Percentiles rank a stretch among this genome's conserved stretches.
Conservation (phyloP, 805 yeast genomes). For the Cyberlindnera euphorbiiphila region DNA sequence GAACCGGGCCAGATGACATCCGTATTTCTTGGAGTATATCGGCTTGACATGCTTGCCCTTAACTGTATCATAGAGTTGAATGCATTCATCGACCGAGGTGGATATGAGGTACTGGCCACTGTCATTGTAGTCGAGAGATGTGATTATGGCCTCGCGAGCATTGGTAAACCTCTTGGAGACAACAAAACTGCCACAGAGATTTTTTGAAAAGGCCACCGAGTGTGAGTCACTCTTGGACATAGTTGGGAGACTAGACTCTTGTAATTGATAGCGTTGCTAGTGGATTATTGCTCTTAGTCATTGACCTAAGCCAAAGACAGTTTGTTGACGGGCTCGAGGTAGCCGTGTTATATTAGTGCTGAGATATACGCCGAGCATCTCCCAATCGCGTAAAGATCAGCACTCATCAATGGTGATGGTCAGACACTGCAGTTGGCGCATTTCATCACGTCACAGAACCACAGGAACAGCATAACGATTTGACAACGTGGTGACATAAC, state of each 20-base stretch:
- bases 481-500: too few species aligned
- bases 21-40: conserved; percentile 83
- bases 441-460: too few species aligned
- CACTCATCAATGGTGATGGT: not conserved
- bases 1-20: conserved; percentile 82
- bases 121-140: conserved; percentile 79
- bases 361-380: not conserved
- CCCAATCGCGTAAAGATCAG: conserved; percentile 1
- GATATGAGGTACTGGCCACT: conserved; percentile 74
- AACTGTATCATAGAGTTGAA: conserved; percentile 75
- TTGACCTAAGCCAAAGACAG: too few species aligned
- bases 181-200: conserved; percentile 24
- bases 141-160: conserved; percentile 44
- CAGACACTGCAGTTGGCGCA: not conserved
- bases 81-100: conserved; percentile 75
- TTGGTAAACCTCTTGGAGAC: conserved; percentile 48
- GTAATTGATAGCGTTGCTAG: too few species aligned
- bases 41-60: conserved; percentile 67
- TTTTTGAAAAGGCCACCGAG: conserved; percentile 5
- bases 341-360: not conserved
- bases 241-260: not conserved
- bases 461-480: not conserved
- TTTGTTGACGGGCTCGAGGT: too few species aligned
- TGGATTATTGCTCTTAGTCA: too few species aligned
- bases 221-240: not conserved